phyloP scores from a whole-genome alignment of 2,329 filamentous ascomycete species.

The Coniochaeta sp. region DNA sequence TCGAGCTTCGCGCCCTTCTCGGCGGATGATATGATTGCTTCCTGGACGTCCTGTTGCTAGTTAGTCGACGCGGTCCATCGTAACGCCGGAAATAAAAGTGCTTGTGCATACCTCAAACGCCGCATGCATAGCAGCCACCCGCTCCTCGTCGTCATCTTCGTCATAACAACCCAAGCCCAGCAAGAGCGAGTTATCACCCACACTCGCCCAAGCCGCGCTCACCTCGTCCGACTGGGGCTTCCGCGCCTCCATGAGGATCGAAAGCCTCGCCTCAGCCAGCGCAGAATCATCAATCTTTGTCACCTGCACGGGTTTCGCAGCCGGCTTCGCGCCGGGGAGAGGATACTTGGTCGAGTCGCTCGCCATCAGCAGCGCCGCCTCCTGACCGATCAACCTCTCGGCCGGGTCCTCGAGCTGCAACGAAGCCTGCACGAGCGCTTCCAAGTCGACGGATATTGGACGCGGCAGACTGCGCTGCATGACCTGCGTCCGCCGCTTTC shows the following conservation, averaged over 20 bases:
- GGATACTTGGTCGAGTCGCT: conserved; percentile 74
- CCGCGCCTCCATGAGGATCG: conserved; percentile 65
- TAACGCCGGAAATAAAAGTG: too few species aligned
- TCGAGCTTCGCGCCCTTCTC: conserved; percentile 81
- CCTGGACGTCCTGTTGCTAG: conserved; percentile 54
- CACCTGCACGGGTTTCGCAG: conserved; percentile 52
- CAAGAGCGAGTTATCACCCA: conserved; percentile 51
- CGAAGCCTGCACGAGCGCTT: conserved; percentile 58
- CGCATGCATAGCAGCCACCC: conserved; percentile 53
- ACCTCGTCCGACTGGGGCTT: conserved; percentile 43
- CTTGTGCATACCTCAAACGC: conserved; percentile 62
- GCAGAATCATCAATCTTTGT: conserved; percentile 62
- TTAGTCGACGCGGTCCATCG: conserved; percentile 5
- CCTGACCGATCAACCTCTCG: conserved; percentile 64
- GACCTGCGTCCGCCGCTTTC: conserved; percentile 81
- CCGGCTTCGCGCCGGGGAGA: conserved; percentile 58
- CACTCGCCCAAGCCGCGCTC: conserved; percentile 44
- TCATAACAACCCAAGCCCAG: conserved; percentile 76
- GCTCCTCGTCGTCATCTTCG: conserved; percentile 67
- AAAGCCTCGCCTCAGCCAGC: conserved; percentile 67
- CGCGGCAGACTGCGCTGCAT: conserved; percentile 78
- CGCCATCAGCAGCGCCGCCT: conserved; percentile 73
- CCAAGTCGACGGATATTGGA: conserved; percentile 64
- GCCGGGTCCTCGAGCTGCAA: conserved; percentile 54
- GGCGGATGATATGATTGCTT: conserved; percentile 65